Conservation (phyloP, 2,329 filamentous ascomycete genomes). For the Epichloe gansuensis region DNA sequence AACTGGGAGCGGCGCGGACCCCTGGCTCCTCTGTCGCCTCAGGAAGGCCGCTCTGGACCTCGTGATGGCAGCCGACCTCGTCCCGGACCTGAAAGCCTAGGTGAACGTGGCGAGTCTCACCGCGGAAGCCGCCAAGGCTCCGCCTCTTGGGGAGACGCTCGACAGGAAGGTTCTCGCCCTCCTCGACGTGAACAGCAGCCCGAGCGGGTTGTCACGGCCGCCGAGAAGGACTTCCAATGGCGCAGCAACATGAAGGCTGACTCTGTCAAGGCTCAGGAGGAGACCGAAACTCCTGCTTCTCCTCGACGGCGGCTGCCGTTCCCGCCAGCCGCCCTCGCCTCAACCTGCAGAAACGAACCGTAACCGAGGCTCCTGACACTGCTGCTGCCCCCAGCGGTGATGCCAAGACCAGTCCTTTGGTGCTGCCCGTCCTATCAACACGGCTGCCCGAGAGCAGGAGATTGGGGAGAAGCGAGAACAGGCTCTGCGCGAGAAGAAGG, state of each 20-base stretch:
- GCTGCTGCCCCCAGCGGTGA: slow-evolving; percentile 42
- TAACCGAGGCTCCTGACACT: slow-evolving; percentile 55
- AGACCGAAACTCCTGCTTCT: slow-evolving; percentile 58
- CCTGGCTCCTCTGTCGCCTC: slow-evolving; percentile 55
- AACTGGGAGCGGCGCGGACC: slow-evolving; percentile 96
- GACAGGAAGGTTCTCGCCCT: slow-evolving; percentile 66
- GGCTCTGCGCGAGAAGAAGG: slow-evolving; percentile 67
- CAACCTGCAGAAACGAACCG: slow-evolving; percentile 83
- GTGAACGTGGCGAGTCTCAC: slow-evolving; percentile 44
- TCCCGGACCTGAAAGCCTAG: slow-evolving; percentile 37
- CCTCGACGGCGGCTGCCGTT: slow-evolving; percentile 35
- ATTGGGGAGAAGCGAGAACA: slow-evolving; percentile 79
- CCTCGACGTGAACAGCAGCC: slow-evolving; percentile 64
- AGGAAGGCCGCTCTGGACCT: slow-evolving; percentile 35
- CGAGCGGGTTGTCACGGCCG: slow-evolving; percentile 65
- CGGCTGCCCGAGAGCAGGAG: slow-evolving; percentile 74
- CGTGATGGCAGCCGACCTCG: slow-evolving; percentile 44
- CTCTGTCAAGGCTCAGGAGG: slow-evolving; percentile 48
- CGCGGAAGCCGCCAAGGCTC: slow-evolving; percentile 56
- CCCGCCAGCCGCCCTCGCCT: slow-evolving; percentile 59
- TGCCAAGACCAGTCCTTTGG: slow-evolving; percentile 89
- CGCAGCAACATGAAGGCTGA: slow-evolving; percentile 86
- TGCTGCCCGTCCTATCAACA: slow-evolving; percentile 87
- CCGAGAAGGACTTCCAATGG: slow-evolving; percentile 91
- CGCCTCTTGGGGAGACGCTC: slow-evolving; percentile 63